Evolutionary conservation across 2,329 filamentous ascomycete genomes (phyloP).

Genomic region (Ophiosphaerella herpotricha): DNA sequence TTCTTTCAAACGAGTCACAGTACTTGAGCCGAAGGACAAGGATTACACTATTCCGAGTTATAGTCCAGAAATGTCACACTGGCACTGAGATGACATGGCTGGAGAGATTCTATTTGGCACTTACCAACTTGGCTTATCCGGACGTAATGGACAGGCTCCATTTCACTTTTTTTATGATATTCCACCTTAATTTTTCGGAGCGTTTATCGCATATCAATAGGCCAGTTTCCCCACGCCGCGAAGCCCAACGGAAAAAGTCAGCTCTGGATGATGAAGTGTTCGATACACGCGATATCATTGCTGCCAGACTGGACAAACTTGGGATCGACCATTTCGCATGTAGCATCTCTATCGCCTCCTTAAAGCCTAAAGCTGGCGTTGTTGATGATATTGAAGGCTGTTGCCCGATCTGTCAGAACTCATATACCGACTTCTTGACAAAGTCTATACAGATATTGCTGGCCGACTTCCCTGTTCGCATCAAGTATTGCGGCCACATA

Average conservation of each 20-base stretch:
- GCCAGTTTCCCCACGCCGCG: not conserved
- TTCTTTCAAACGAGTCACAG: slow-evolving; percentile 11
- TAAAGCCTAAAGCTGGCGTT: not conserved
- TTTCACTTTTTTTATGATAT: slow-evolving; percentile 10
- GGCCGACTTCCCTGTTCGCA: slow-evolving; percentile 27
- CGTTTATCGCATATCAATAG: slow-evolving; percentile 4
- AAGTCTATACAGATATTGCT: slow-evolving; percentile 17
- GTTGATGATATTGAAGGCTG: slow-evolving; percentile 14
- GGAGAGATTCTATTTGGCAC: slow-evolving; percentile 24
- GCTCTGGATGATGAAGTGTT: not conserved
- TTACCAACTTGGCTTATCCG: slow-evolving; percentile 13
- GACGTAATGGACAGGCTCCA: slow-evolving; percentile 11
- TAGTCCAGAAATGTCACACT: slow-evolving; percentile 15
- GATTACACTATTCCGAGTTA: slow-evolving; percentile 13
- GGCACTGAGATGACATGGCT: slow-evolving; percentile 4
- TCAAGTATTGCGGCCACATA: slow-evolving; percentile 33
- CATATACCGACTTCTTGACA: slow-evolving; percentile 14
- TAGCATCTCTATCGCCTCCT: slow-evolving; percentile 15
- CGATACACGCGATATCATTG: slow-evolving; percentile 4
- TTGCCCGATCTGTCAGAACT: slow-evolving; percentile 27
- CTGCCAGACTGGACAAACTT: not conserved
- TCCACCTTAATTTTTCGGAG: slow-evolving; percentile 17
- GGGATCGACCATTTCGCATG: slow-evolving; percentile 28
- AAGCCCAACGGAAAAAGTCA: slow-evolving; percentile 1
- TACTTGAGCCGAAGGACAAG: slow-evolving; percentile 4